Evolutionary conservation across 1,284 basidiomycete genomes (phyloP).

Genomic region (Peniophora sp.): DNA sequence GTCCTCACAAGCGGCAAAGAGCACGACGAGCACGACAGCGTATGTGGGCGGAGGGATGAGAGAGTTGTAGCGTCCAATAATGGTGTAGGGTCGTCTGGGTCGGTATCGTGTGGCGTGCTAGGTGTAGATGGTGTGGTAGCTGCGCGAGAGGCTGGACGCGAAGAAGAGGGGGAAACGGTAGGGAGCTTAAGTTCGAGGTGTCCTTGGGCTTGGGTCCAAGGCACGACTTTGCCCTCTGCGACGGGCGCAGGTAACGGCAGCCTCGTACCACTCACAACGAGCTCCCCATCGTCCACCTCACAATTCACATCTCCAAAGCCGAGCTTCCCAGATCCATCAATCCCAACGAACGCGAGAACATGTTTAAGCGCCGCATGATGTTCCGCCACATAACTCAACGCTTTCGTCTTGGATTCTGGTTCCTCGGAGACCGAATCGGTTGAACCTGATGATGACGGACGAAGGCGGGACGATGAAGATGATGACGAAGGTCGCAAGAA

Average conservation of each 20-base stretch:
- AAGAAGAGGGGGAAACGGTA: neutral
- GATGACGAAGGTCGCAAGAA: slow-evolving; percentile 27
- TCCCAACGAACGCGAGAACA: slow-evolving; percentile 62
- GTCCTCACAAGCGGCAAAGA: slow-evolving; percentile 63
- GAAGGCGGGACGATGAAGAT: neutral
- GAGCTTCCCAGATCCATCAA: slow-evolving; percentile 32
- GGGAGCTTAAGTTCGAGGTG: slow-evolving; percentile 16
- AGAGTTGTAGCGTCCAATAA: slow-evolving; percentile 70
- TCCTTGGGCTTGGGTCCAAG: slow-evolving; percentile 32
- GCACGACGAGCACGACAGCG: slow-evolving; percentile 68
- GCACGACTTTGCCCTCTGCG: slow-evolving; percentile 43
- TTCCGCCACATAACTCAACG: slow-evolving; percentile 72
- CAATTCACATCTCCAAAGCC: slow-evolving; percentile 48
- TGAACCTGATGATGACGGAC: neutral
- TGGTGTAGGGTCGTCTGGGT: slow-evolving; percentile 24
- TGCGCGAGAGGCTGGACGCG: no score
- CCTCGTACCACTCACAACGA: slow-evolving; percentile 36
- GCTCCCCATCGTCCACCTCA: slow-evolving; percentile 37
- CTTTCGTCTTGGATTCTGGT: slow-evolving; percentile 23
- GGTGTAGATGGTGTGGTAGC: no score
- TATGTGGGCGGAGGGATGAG: slow-evolving; percentile 38
- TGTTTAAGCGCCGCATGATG: slow-evolving; percentile 77
- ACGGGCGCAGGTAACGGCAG: slow-evolving; percentile 63
- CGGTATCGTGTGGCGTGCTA: slow-evolving; percentile 8
- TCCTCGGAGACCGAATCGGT: neutral